phyloP scores from a whole-genome alignment of 2,329 filamentous ascomycete species.

The Penicillium sp. region DNA sequence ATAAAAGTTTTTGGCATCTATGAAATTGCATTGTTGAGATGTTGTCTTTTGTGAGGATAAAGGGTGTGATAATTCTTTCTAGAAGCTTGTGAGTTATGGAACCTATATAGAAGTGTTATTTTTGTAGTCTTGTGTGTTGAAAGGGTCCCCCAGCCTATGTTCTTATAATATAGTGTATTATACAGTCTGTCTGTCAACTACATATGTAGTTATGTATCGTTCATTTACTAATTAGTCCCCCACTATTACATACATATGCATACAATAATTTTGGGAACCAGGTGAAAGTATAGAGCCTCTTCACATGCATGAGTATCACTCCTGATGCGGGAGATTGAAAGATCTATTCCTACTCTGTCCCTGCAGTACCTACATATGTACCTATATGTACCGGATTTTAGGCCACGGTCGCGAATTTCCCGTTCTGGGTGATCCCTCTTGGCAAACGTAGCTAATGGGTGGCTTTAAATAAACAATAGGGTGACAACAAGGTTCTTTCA shows the following conservation, averaged over 20 bases:
- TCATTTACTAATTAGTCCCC: background rate
- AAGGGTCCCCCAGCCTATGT: background rate
- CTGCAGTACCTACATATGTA: background rate
- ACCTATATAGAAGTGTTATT: background rate
- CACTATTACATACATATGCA: background rate
- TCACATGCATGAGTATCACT: background rate
- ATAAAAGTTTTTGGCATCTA: conserved; percentile 4
- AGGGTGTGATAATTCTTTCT: too few species aligned
- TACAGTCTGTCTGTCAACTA: background rate
- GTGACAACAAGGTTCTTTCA: too few species aligned
- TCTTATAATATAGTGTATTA: background rate
- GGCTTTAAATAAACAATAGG: too few species aligned
- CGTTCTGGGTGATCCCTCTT: too few species aligned
- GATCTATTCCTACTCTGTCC: background rate
- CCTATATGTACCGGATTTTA: too few species aligned
- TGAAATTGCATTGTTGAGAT: background rate
- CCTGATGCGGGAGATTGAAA: background rate
- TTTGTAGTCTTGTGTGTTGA: background rate
- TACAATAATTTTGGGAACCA: background rate
- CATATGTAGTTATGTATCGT: background rate
- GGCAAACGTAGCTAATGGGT: too few species aligned
- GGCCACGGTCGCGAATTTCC: too few species aligned
- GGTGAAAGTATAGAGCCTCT: background rate
- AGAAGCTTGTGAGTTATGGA: background rate
- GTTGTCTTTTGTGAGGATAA: background rate